Percentiles rank a stretch among this genome's conserved stretches.
phyloP scores from a whole-genome alignment of 78 protist genomes.

The Protostelium mycophagum region DNA sequence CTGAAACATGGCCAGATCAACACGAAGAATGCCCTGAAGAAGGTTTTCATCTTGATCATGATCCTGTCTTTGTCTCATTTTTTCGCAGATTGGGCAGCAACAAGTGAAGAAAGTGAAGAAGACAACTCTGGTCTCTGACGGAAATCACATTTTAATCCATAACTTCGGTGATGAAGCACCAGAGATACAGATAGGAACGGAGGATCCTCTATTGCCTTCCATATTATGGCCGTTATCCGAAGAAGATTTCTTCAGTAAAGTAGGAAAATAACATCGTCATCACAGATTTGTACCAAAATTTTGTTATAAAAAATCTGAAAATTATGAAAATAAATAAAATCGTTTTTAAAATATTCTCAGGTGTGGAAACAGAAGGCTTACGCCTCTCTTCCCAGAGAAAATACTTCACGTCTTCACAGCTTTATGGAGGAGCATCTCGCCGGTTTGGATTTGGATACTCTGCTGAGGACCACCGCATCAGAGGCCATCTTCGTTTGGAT shows the following conservation, averaged over 20 bases:
- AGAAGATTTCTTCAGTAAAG: not conserved
- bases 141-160: not conserved
- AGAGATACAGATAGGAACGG: not conserved
- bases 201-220: not conserved
- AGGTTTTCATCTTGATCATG: not conserved
- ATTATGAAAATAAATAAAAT: too few relatives aligned
- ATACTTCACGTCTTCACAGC: not conserved
- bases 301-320: not conserved
- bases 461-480: not conserved
- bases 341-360: not conserved
- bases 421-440: not conserved
- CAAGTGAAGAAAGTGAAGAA: not conserved
- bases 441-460: not conserved
- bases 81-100: not conserved
- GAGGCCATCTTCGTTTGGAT: not conserved
- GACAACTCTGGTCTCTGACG: not conserved
- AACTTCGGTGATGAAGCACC: not conserved
- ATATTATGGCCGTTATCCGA: not conserved
- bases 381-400: not conserved
- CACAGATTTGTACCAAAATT: too few relatives aligned
- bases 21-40: too few relatives aligned
- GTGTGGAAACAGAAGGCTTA: not conserved
- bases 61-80: not conserved
- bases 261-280: too few relatives aligned
- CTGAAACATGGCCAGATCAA: not conserved